phyloP scores from a whole-genome alignment of 2,329 filamentous ascomycete genomes.

The Neofusicoccum umdonicola region DNA sequence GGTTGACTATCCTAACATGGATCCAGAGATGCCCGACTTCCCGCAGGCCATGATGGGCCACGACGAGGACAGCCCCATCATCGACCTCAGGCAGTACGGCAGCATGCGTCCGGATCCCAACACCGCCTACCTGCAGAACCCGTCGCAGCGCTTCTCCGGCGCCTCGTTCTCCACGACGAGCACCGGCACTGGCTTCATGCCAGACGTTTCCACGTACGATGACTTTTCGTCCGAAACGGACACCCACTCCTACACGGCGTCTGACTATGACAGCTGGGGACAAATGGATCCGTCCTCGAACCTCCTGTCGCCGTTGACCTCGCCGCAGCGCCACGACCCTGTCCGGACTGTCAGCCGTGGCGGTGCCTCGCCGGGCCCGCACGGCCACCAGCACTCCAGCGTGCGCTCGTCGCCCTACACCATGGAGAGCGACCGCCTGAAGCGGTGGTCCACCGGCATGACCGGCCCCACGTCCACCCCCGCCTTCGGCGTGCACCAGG shows the following conservation, averaged over 20 bases:
- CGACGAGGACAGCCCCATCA: constrained; percentile 42
- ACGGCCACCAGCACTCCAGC: constrained; percentile 49
- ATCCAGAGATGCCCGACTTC: constrained; percentile 38
- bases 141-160: constrained; percentile 65
- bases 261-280: constrained; percentile 62
- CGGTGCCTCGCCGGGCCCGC: constrained; percentile 67
- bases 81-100: constrained; percentile 39
- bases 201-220: constrained; percentile 69
- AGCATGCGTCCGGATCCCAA: constrained; percentile 25
- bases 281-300: constrained; percentile 67
- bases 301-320: constrained; percentile 70
- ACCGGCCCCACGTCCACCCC: constrained; percentile 57
- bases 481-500: constrained; percentile 53
- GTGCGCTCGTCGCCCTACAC: constrained; percentile 68
- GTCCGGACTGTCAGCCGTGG: constrained; percentile 59
- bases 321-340: constrained; percentile 60
- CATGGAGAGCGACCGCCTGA: constrained; percentile 64
- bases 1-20: constrained; percentile 38
- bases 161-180: constrained; percentile 73
- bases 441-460: constrained; percentile 72
- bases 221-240: constrained; percentile 66
- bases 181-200: constrained; percentile 53
- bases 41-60: constrained; percentile 35
- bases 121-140: constrained; percentile 43
- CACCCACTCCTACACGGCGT: constrained; percentile 57